Percentiles rank a stretch among this genome's conserved stretches.
phyloP scores from a whole-genome alignment of 345 rosid genomes.

The Lepidium africanum region DNA sequence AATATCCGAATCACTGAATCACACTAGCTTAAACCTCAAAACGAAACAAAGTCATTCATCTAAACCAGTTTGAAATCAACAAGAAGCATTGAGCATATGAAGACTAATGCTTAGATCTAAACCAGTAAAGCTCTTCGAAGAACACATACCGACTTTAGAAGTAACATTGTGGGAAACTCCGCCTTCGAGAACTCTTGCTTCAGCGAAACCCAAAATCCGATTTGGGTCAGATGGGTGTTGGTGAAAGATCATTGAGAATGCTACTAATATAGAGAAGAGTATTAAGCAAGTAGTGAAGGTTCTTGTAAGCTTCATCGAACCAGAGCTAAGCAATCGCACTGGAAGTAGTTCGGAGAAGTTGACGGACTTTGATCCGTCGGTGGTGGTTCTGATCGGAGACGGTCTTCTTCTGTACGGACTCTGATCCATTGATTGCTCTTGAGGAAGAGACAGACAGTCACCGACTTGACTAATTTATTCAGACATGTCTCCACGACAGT shows the following conservation, averaged over 20 bases:
- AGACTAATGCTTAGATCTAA: slow-evolving; percentile 10
- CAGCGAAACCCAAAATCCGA: slow-evolving; percentile 35
- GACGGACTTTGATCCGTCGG: slow-evolving; percentile 3
- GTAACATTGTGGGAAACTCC: slow-evolving; percentile 19
- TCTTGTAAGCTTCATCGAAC: slow-evolving; percentile 33
- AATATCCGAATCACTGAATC: not conserved
- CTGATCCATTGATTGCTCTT: slow-evolving; percentile 25
- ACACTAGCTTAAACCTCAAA: slow-evolving; percentile 1
- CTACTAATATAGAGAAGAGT: slow-evolving; percentile 30
- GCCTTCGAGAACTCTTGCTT: slow-evolving; percentile 35
- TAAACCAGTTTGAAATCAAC: not conserved
- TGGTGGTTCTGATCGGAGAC: slow-evolving; percentile 21
- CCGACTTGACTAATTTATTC: slow-evolving; percentile 21
- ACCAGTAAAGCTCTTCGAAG: not conserved
- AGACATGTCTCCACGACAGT: slow-evolving; percentile 11
- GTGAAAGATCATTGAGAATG: slow-evolving; percentile 31
- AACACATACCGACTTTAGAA: not conserved
- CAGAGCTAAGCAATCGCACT: slow-evolving; percentile 28
- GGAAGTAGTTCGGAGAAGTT: not conserved
- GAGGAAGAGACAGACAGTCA: slow-evolving; percentile 2
- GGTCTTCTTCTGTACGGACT: slow-evolving; percentile 14
- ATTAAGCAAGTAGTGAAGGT: slow-evolving; percentile 33
- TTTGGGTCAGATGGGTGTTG: slow-evolving; percentile 27
- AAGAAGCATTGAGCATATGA: not conserved
- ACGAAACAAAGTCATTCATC: not conserved